Base-by-base conservation (phyloP, 805 yeast species). In the Lachancea nothofagi region DNA sequence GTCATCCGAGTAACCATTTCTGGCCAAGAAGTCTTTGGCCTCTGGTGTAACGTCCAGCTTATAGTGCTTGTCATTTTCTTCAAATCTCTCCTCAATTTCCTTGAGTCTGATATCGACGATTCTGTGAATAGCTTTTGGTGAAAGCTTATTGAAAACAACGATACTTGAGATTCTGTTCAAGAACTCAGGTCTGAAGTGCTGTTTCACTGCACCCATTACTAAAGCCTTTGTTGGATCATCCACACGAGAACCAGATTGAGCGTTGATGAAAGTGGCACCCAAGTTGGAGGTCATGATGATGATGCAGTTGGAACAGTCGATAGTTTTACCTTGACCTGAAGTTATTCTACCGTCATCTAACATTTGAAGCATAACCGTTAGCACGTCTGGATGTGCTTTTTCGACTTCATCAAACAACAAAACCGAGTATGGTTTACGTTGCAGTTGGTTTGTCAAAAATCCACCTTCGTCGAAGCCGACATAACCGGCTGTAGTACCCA, bases 401-500 rank as follows among this genome's bases (percentile, higher is more conserved):
- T 93, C 98, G 41, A 93, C 96, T 68, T 93, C 98, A 66, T 93
- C 98, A 57, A 93, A 93, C 46, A 93, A 71, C 29, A 93, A 74
- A n/a, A 93, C 98, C 5, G 97, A 86, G 67, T 93, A 93, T 41
- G 98, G 98, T 46, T 83, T 81, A 57, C 96, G 77, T 45, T 86
- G 74, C 41, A 93, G 72, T 49, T 93, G 95, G 55, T 93, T 95
- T 5, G 98, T 93, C 50, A 93, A 73, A 52, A 90, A 76, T 49
- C 98, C 98, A 62, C 98, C 98, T 63, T 93, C 96, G 61, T 89
- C 97, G 62, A 84, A 94, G 28, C 98, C 98, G 53, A 93, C 83
- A 54, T 84, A 83, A 54, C 98, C 98, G 1, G 97, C 96, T 2
- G 97, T 95, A 15, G 97, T 93, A 66, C 98, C 98, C 41, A 93